Base-by-base conservation (phyloP, 2,329 filamentous ascomycete species). In the Fusarium humuli region DNA sequence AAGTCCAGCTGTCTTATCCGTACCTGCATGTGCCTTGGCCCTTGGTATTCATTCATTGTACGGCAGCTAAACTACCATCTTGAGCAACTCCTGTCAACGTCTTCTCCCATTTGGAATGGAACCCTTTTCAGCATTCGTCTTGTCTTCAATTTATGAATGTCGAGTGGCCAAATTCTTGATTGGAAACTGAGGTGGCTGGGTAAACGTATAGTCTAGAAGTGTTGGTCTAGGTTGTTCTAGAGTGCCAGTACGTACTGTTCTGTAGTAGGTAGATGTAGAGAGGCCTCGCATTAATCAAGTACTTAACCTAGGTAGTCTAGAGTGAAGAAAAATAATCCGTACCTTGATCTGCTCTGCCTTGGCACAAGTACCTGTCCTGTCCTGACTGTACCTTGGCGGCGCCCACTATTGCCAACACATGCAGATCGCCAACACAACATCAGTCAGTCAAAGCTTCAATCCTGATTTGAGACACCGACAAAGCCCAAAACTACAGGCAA, bases 341-440 rank as follows among this genome's bases (percentile, higher is more conserved):
- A 37, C 18, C 34, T 47, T 47, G 25, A 9, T 47, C n/a, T 47
- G 14, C 23, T 47, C 25, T 53, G 34, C 49, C 49, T 53, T 53
- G 49, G 49, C 49, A 41, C 49, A 53, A 27, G 34, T 42, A 53
- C 22, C 34, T 37, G 12, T 30, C 29, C 29, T n/a, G 34, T 18
- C 32, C 30, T 53, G 32, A 40, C 22, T 52, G 18, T 55, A 55
- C 42, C 67, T 69, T 69, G 68, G 68, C 69, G 46, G 65, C 53
- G 69, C 69, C 49, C 69, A 71, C 65, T 67, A 62, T 62, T 67
- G 64, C 50, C 52, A 65, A 47, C 46, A 59, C 62, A 41, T 62
- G 63, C 64, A 67, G 63, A 67, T 62, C 49, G 56, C 63, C 65
- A 67, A 40, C 63, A 54, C 62, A 67, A 54, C 49, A 64, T 48